Evolutionary conservation across 2,329 filamentous ascomycete species (phyloP), one percentile per base, ranked within the genome.

Genomic region (Fusarium fracticaudum): DNA sequence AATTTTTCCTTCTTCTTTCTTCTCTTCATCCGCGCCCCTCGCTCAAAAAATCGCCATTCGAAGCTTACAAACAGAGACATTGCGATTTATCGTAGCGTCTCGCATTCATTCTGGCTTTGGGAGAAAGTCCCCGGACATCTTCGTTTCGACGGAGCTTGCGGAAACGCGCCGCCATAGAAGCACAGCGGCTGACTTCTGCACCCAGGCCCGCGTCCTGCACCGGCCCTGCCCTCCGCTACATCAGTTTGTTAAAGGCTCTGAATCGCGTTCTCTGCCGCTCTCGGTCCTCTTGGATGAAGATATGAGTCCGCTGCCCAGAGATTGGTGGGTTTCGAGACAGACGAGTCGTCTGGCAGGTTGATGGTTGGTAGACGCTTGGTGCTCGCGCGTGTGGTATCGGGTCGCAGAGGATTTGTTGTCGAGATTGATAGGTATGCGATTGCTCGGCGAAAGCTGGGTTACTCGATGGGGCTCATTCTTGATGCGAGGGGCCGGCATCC

Each of bases 401-500:
- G 81, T 47, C 87, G 90, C 87, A 83, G 86, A 88, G 85, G 87
- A 83, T 85, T 87, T 90, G 93, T 98, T 93, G 96, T 98, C 96
- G 91, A 91, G 93, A 89, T 94, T 90, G 88, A 97, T 91, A 98
- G 96, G 93, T 91, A 98, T 98, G 96, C 95, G 96, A 98, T 98
- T 98, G 94, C 93, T 86, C 82, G 78, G 80, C 71, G 77, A 81
- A 78, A 79, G 78, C 85, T 83, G 85, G 88, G 94, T 98, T 97
- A 98, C 96, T 98, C 95, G 95, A 98, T 97, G 96, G 96, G 96
- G 96, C 96, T 98, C 95, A 98, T 98, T 98, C 94, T 98, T 93
- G 96, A 95, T 90, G 93, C 95, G 95, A 98, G 94, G 93, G 93
- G 93, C 85, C 40, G 68, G 55, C 40, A 73, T 72, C 67, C 71